Conservation (phyloP, 768 basidiomycete genomes). For the Lanmaoa rubissima region DNA sequence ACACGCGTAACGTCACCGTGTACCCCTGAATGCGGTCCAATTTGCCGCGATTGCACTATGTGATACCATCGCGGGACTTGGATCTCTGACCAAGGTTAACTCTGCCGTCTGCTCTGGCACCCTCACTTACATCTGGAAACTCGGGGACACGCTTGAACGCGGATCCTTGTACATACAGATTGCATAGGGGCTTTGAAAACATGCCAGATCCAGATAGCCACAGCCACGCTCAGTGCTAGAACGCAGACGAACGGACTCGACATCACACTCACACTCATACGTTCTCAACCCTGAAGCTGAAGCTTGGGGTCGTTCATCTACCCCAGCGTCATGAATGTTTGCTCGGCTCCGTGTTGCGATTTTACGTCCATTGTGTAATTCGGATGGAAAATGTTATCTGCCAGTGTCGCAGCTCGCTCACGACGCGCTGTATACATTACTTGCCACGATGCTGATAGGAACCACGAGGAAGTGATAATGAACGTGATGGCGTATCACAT, state of each 20-base stretch:
- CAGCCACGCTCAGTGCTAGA: background rate
- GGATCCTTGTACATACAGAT: background rate
- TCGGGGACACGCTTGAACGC: background rate
- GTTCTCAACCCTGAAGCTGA: background rate
- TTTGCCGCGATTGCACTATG: too few relatives aligned
- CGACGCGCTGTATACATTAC: too few relatives aligned
- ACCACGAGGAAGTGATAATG: background rate
- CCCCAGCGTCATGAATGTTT: too few relatives aligned
- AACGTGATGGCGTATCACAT: conserved; percentile 2
- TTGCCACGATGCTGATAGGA: background rate
- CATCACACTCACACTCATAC: conserved; percentile 14
- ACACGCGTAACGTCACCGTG: background rate
- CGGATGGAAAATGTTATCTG: background rate
- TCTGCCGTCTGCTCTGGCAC: background rate
- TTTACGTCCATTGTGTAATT: too few relatives aligned
- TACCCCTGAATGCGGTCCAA: too few relatives aligned
- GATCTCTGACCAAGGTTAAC: too few relatives aligned
- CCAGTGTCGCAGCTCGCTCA: too few relatives aligned
- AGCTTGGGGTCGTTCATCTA: too few relatives aligned
- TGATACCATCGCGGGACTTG: too few relatives aligned
- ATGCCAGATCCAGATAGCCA: background rate
- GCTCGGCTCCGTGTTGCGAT: background rate
- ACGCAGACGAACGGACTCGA: background rate
- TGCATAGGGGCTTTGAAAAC: background rate
- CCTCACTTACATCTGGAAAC: background rate